phyloP scores from a whole-genome alignment of 2,329 filamentous ascomycete genomes.

The Ambrosiella xylebori region DNA sequence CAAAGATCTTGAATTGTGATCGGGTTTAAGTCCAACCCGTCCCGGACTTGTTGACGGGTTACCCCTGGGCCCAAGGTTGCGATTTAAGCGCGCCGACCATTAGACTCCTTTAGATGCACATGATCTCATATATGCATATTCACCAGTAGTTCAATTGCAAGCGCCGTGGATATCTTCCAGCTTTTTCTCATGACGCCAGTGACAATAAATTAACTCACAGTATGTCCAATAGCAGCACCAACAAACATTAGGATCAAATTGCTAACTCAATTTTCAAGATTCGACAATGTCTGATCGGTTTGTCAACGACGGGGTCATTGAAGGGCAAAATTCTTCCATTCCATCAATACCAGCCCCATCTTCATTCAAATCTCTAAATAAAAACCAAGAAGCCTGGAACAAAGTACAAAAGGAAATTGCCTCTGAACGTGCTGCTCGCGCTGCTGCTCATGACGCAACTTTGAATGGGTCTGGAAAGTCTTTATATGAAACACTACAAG shows the following conservation, averaged over 20 bases:
- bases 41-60: no score
- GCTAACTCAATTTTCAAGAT: no score
- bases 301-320: conserved; percentile 36
- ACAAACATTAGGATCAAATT: no score
- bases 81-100: no score
- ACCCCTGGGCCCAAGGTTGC: no score
- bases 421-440: conserved; percentile 36
- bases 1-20: no score
- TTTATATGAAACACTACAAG: conserved; percentile 59
- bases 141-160: neutral
- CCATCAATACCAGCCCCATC: conserved; percentile 12
- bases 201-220: no score
- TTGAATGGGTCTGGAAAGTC: conserved; percentile 32
- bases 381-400: conserved; percentile 37
- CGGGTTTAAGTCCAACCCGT: no score
- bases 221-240: no score
- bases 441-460: conserved; percentile 27
- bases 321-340: conserved; percentile 14
- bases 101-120: neutral
- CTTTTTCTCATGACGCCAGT: no score
- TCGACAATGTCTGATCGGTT: conserved; percentile 34
- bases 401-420: conserved; percentile 48
- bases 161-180: no score
- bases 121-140: neutral
- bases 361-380: conserved; percentile 13